Evolutionary conservation across 2,329 filamentous ascomycete species (phyloP).

Genomic region (Triangularia verruculosa): DNA sequence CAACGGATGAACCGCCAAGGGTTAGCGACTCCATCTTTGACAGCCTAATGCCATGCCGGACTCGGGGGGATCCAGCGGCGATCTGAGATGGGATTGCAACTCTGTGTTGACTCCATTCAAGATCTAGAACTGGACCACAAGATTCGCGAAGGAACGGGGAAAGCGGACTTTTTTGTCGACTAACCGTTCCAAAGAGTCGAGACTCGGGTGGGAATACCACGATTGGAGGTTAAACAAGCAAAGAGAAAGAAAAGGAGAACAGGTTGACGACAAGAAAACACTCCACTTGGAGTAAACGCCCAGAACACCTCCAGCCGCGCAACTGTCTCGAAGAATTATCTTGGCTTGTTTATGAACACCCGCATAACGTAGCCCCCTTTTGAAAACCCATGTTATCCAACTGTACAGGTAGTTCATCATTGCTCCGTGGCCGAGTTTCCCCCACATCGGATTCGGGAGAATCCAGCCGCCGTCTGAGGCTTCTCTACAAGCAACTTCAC

Average conservation of each 20-base stretch:
- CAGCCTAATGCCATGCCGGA: too few relatives aligned
- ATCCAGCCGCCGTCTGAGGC: too few relatives aligned
- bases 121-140: not conserved
- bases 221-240: too few relatives aligned
- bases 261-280: not conserved
- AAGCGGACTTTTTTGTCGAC: not conserved
- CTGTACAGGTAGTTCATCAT: too few relatives aligned
- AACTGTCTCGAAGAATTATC: not conserved
- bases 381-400: too few relatives aligned
- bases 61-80: not conserved
- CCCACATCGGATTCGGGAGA: too few relatives aligned
- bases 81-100: not conserved
- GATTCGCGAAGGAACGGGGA: not conserved
- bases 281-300: not conserved
- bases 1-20: not conserved
- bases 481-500: too few relatives aligned
- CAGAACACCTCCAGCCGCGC: not conserved
- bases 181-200: not conserved
- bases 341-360: too few relatives aligned
- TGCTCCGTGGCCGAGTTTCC: too few relatives aligned
- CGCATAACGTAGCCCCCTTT: too few relatives aligned
- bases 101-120: not conserved
- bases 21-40: not conserved
- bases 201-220: not conserved
- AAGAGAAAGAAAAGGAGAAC: too few relatives aligned